These are phyloP conservation scores for Pezizomycotina sp. DNA, from an alignment of 2,329 filamentous ascomycete species.

Conservation along the genomic window DNA sequence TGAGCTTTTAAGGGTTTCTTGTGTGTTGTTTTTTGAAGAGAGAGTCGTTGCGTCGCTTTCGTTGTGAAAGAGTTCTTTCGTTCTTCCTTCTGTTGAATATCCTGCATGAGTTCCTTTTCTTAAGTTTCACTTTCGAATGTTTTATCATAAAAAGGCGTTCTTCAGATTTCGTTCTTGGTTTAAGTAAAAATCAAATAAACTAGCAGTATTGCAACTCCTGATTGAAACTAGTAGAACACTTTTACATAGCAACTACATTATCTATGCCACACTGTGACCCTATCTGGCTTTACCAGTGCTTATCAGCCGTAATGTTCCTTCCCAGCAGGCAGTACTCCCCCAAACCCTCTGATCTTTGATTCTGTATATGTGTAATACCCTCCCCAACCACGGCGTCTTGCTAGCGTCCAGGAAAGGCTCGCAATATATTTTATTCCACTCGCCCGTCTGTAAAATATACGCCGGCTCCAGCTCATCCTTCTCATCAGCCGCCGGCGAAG, in stretches of 20 bases:
- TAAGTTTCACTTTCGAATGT: constrained; percentile 54
- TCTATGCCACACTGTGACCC: too few species aligned
- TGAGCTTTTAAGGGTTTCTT: not conserved
- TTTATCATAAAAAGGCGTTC: constrained; percentile 4
- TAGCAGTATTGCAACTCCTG: too few species aligned
- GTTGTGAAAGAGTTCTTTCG: constrained; percentile 37
- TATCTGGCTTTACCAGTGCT: too few species aligned
- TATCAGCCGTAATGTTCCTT: too few species aligned
- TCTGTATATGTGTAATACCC: constrained; percentile 47
- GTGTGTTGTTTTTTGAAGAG: not conserved
- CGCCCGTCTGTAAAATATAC: constrained; percentile 54
- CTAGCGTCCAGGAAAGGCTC: constrained; percentile 64
- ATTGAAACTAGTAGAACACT: too few species aligned
- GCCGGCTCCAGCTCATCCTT: constrained; percentile 64
- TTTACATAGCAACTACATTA: too few species aligned
- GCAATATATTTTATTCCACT: constrained; percentile 66
- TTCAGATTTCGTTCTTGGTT: not conserved
- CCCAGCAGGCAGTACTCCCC: constrained; percentile 85
- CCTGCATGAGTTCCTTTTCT: constrained; percentile 66
- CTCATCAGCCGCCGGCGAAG: constrained; percentile 36
- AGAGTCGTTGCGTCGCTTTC: not conserved
- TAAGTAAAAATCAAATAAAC: not conserved
- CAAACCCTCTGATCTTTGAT: constrained; percentile 54
- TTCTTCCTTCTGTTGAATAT: constrained; percentile 58
- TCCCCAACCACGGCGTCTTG: constrained; percentile 54